Conservation (phyloP, 768 basidiomycete species). For the Lyophyllum shimeji region DNA sequence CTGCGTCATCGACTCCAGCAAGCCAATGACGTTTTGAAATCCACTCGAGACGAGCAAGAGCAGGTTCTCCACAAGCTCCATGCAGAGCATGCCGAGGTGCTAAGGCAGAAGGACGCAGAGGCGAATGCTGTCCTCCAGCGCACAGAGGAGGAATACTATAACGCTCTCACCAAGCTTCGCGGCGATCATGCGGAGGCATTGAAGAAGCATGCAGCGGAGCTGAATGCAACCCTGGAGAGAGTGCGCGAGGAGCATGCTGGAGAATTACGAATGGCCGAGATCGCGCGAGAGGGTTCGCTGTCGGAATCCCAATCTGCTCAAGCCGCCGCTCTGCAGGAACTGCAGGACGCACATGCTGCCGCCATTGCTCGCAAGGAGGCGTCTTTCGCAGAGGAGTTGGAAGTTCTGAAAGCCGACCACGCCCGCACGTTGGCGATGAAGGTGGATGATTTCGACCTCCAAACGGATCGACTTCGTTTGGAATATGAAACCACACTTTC, state of each 20-base stretch:
- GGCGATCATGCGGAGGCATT: slow-evolving; percentile 67
- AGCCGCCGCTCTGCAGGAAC: slow-evolving; percentile 54
- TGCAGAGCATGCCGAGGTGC: slow-evolving; percentile 51
- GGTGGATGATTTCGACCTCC: slow-evolving; percentile 59
- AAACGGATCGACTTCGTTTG: slow-evolving; percentile 57
- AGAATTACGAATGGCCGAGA: slow-evolving; percentile 72
- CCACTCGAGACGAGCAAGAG: slow-evolving; percentile 54
- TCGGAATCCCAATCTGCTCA: slow-evolving; percentile 74
- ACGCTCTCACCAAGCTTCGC: slow-evolving; percentile 75
- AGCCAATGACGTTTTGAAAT: slow-evolving; percentile 48
- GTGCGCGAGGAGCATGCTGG: slow-evolving; percentile 76
- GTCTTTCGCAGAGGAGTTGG: slow-evolving; percentile 62
- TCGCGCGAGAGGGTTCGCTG: slow-evolving; percentile 70
- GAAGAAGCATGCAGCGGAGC: slow-evolving; percentile 59
- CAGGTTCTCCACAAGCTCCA: slow-evolving; percentile 44
- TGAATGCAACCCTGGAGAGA: slow-evolving; percentile 62
- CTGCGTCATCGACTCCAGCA: slow-evolving; percentile 56
- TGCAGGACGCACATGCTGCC: slow-evolving; percentile 73
- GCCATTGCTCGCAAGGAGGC: slow-evolving; percentile 67
- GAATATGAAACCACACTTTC: slow-evolving; percentile 57
- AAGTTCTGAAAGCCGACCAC: slow-evolving; percentile 67
- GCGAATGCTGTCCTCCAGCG: slow-evolving; percentile 55
- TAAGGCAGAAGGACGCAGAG: slow-evolving; percentile 64
- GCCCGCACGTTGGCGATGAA: slow-evolving; percentile 48
- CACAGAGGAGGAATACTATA: slow-evolving; percentile 82